Conservation (phyloP, 257 asterid species). For the Ligustrum vulgare region DNA sequence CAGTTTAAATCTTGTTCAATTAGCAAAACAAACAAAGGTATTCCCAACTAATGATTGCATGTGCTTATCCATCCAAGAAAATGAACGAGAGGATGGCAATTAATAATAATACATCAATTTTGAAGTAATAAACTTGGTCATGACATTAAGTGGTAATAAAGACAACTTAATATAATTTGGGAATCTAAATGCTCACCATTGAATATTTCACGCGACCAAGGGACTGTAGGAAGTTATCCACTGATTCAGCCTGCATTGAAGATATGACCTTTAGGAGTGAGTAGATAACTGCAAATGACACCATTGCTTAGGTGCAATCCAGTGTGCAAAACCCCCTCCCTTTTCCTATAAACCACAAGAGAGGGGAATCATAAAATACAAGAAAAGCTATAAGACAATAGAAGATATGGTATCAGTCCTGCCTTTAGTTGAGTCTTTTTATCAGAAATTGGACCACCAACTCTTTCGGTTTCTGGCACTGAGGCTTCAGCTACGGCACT, state of each 20-base stretch:
- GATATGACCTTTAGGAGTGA: slow-evolving; percentile 22
- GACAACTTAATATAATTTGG: slow-evolving; percentile 10
- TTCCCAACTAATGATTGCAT: too few species aligned
- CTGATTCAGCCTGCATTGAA: slow-evolving; percentile 69
- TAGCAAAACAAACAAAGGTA: too few species aligned
- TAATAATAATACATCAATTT: not conserved
- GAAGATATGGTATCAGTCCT: slow-evolving; percentile 21
- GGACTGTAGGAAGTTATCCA: slow-evolving; percentile 76
- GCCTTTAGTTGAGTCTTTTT: slow-evolving; percentile 62
- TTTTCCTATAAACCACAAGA: not conserved
- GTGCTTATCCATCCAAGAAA: not conserved
- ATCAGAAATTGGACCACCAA: slow-evolving; percentile 48
- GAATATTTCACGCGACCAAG: slow-evolving; percentile 85
- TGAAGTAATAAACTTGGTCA: not conserved
- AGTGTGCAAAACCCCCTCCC: not conserved
- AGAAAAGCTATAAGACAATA: not conserved
- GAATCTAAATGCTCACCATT: slow-evolving; percentile 58
- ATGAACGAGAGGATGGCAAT: not conserved
- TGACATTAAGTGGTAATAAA: not conserved
- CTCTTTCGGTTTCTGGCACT: slow-evolving; percentile 40
- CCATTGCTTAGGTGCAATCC: not conserved
- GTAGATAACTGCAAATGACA: not conserved
- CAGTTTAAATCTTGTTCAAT: too few species aligned
- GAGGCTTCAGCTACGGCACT: slow-evolving; percentile 62
- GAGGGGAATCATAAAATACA: not conserved